Percentiles rank a stretch among this genome's conserved stretches.
These are phyloP conservation scores for Picochlorum sp. DNA, from an alignment of 139 green algal species.

Conservation along the genomic window DNA sequence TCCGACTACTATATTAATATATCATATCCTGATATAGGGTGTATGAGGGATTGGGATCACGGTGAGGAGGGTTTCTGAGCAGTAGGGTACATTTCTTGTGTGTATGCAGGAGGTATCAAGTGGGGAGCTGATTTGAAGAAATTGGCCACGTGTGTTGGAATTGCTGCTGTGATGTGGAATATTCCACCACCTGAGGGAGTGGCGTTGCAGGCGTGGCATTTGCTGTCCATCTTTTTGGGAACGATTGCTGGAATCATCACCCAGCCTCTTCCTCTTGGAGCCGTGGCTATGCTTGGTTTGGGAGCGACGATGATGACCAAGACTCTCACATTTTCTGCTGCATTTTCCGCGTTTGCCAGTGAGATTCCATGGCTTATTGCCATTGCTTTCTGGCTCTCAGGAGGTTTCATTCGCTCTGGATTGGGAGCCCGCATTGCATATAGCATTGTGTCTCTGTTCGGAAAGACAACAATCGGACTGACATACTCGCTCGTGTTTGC, in stretches of 20 bases:
- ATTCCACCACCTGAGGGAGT: slow-evolving; percentile 74
- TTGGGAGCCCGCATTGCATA: slow-evolving; percentile 96
- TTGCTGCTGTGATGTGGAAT: slow-evolving; percentile 71
- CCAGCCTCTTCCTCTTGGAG: slow-evolving; percentile 88
- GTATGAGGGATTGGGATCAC: no score
- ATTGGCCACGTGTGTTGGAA: slow-evolving; percentile 72
- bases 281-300: slow-evolving; percentile 93
- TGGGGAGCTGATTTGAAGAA: slow-evolving; percentile 87
- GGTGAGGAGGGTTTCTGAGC: no score
- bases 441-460: slow-evolving; percentile 87
- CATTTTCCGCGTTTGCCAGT: slow-evolving; percentile 91
- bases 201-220: slow-evolving; percentile 65
- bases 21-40: no score
- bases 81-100: no score
- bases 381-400: slow-evolving; percentile 96
- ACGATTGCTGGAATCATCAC: slow-evolving; percentile 90
- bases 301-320: slow-evolving; percentile 88
- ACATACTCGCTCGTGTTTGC: slow-evolving; percentile 92
- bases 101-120: slow-evolving; percentile 42
- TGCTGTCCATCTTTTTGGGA: slow-evolving; percentile 87
- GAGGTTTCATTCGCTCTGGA: slow-evolving; percentile 98
- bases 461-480: slow-evolving; percentile 94
- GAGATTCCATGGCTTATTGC: slow-evolving; percentile 97
- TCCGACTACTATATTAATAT: no score
- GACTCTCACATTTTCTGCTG: slow-evolving; percentile 88